phyloP scores from a whole-genome alignment of 495 filamentous ascomycete genomes.

The Terfezia claveryi region DNA sequence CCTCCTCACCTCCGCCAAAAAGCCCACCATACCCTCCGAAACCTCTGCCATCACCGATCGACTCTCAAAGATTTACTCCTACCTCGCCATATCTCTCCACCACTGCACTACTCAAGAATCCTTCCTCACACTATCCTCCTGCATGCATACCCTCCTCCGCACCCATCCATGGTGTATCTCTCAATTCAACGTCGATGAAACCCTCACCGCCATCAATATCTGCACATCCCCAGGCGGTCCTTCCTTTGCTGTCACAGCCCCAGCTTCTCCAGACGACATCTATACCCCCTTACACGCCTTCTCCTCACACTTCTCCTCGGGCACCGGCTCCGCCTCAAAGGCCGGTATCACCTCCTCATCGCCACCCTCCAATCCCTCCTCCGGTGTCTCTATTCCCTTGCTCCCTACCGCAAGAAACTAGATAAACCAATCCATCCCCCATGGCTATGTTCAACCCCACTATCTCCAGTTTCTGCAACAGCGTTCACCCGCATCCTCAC shows the following conservation, averaged over 20 bases:
- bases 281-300: slow-evolving; percentile 7
- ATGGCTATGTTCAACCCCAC: not conserved
- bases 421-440: not conserved
- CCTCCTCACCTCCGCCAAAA: not conserved
- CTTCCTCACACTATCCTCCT: slow-evolving; percentile 8
- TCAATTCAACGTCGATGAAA: slow-evolving; percentile 18
- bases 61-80: not conserved
- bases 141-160: slow-evolving; percentile 8
- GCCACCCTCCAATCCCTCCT: slow-evolving; percentile 6
- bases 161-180: slow-evolving; percentile 9
- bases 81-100: not conserved
- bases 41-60: not conserved
- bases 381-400: not conserved
- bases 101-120: not conserved
- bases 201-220: slow-evolving; percentile 8
- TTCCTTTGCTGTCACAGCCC: not conserved
- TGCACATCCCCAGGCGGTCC: slow-evolving; percentile 11
- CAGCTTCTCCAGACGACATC: slow-evolving; percentile 4
- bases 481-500: not conserved
- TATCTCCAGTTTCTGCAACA: not conserved
- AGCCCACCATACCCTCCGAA: not conserved
- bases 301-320: slow-evolving; percentile 5
- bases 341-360: slow-evolving; percentile 17
- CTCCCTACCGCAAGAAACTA: not conserved
- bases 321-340: slow-evolving; percentile 13